These are phyloP conservation scores for Hortiboletus campestris DNA, from an alignment of 768 basidiomycete species.

Conservation along the genomic window DNA sequence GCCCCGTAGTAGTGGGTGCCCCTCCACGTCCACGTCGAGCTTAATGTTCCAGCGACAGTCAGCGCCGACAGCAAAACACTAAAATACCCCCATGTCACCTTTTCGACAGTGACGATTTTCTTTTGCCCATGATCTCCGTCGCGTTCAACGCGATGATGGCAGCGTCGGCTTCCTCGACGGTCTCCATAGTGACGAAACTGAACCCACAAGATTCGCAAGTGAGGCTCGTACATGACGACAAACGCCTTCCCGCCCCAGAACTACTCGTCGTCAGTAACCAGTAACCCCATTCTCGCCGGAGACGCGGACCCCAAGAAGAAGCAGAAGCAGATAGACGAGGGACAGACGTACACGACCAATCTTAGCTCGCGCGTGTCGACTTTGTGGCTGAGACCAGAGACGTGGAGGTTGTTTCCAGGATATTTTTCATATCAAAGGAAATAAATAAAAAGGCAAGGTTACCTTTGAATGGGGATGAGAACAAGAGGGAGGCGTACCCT, in stretches of 20 bases:
- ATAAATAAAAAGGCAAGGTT: not conserved
- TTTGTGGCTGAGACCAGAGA: slow-evolving; percentile 57
- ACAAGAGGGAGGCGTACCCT: slow-evolving; percentile 46
- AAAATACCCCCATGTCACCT: slow-evolving; percentile 42
- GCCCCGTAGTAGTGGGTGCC: slow-evolving; percentile 96
- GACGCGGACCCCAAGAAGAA: not conserved
- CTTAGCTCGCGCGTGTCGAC: slow-evolving; percentile 83
- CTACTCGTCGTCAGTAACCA: not conserved
- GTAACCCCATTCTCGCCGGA: not conserved
- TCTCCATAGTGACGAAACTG: slow-evolving; percentile 89
- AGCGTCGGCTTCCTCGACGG: slow-evolving; percentile 85
- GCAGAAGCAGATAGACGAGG: not conserved
- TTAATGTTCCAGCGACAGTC: slow-evolving; percentile 35
- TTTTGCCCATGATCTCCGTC: slow-evolving; percentile 83
- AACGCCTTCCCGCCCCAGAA: no score
- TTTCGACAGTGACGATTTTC: slow-evolving; percentile 88
- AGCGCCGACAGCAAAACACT: not conserved
- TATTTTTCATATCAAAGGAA: not conserved
- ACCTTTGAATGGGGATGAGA: not conserved
- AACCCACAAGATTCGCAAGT: slow-evolving; percentile 56
- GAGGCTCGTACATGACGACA: no score
- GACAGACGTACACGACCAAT: slow-evolving; percentile 68
- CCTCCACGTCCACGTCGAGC: slow-evolving; percentile 90
- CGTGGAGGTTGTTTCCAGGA: slow-evolving; percentile 66
- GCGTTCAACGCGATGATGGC: slow-evolving; percentile 82